Base-by-base conservation (phyloP, 2,329 filamentous ascomycete species). In the Leptographium wingfieldii region DNA sequence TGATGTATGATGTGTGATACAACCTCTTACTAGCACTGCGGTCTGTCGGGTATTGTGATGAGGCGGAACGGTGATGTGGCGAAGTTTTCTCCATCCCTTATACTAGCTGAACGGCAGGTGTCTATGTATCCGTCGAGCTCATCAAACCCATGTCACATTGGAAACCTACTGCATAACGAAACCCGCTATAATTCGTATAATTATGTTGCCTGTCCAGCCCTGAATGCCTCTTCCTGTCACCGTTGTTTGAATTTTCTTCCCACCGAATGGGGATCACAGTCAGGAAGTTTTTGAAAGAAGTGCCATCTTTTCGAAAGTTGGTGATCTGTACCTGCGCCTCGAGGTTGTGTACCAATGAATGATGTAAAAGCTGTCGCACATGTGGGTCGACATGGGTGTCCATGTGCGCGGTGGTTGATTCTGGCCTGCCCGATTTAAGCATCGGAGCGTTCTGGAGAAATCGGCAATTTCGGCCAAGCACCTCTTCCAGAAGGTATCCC, bases 241-340 rank as follows among this genome's bases (percentile, higher is more conserved):
- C 22, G 12, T 82, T 79, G 16, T 80, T 76, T 1, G 33, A 2
- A 9, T 35, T 35, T 35, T 80, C 78, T 49, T 88, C 82, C 79
- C 84, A 87, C 2, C 76, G 74, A 40, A 95, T 83, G 0, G 90
- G 90, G 58, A 95, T 88, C 77, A 95, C 90, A n/a, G 87, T 90
- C 58, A 95, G 76, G 14, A 92, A 69, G 66, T 95, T 95, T 76
- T 86, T 86, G 68, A 95, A 95, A 0, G 79, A 79, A 66, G 89
- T 81, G 0, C 91, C 90, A 57, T 88, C 85, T 73, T 90, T 88
- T 64, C 87, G 83, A 70, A 92, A 95, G 69, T 95, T 95, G 69
- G 86, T 85, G 16, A 95, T 69, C 43, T 74, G 68, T 5, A 80
- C 65, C 59, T 80, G 76, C 5, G 81, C 66, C 67, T 83, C 80